Evolutionary conservation across 805 yeast species (phyloP), one percentile per base, ranked within the genome.

Genomic region (Priceomyces carsonii): DNA sequence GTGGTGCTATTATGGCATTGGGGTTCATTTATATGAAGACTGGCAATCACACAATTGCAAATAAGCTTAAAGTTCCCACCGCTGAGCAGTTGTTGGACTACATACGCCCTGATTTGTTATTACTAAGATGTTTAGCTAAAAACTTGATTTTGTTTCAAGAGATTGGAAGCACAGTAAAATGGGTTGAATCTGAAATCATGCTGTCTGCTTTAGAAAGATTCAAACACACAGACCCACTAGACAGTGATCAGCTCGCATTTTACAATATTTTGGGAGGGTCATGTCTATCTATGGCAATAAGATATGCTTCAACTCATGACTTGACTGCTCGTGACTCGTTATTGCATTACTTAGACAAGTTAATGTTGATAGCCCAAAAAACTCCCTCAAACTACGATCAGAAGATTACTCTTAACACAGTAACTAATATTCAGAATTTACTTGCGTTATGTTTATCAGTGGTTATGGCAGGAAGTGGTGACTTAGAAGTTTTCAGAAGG

Each of bases 401-500:
- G 39, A 68, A 66, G 35, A 57, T 85, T 22, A 72, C 87, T 0
- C 61, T 69, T 26, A 59, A 67, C 27, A 73, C 85, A 7, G 73
- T 83, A 1, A 60, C 69, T 14, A 73, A 72, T 21, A 65, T 81
- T 20, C 78, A 80, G 31, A 79, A 79, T 43, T 63, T 82, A 1
- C 46, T 88, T 9, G 72, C 82, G 1, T 56, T 91, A 4, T 74
- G 93, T 6, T 57, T 76, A 5, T 75, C 96, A 0, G 67, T 87
- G 18, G 72, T 89, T 0, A 85, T 88, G 85, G 90, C 95, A 1
- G 96, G 96, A 1, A 78, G 89, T 10, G 98, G 99, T 1, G 96
- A 93, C 54, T 59, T 90, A 35, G 85, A 79, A 28, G 76, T 81
- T 0, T 75, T 93, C 45, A 71, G 90, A 47, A 70, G 96, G 34